These are phyloP conservation scores for Silene conica DNA, from an alignment of 148 eudicot species.

Conservation along the genomic window DNA sequence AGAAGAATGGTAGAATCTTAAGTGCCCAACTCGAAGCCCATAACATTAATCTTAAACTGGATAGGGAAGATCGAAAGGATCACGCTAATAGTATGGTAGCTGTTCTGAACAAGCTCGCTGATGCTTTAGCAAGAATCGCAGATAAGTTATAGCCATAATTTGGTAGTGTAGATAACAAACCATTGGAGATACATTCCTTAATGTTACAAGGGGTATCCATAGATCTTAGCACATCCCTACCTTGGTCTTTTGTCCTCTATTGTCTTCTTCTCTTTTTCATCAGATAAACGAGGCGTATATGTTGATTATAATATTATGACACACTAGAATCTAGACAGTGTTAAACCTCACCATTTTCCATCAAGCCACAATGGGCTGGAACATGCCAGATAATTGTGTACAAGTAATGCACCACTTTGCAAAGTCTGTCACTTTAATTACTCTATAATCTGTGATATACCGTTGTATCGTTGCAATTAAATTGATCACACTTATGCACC, in stretches of 20 bases:
- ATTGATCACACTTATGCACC: no score
- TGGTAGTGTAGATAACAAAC: slow-evolving; percentile 1
- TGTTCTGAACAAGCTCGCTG: slow-evolving; percentile 79
- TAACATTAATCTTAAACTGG: slow-evolving; percentile 52
- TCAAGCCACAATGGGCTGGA: not conserved
- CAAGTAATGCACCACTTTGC: not conserved
- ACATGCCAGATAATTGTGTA: not conserved
- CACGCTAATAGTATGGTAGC: slow-evolving; percentile 55
- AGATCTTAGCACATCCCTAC: not conserved
- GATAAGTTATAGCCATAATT: slow-evolving; percentile 60
- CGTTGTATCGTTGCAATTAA: no score
- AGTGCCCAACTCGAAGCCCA: slow-evolving; percentile 70
- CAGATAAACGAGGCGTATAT: not conserved
- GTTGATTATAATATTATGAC: not conserved
- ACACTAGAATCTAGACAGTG: not conserved
- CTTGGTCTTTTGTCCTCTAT: not conserved
- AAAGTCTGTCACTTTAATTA: not conserved
- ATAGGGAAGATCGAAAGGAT: slow-evolving; percentile 72
- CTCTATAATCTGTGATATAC: no score
- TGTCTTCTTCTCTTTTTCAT: not conserved
- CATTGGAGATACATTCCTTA: not conserved
- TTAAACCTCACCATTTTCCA: not conserved
- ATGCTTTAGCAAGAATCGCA: slow-evolving; percentile 84
- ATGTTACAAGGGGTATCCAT: not conserved
- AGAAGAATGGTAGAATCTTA: slow-evolving; percentile 59